Evolutionary conservation across 1,139 yeast genomes (phyloP), one percentile per base, ranked within the genome.

Genomic region (Scheffersomyces insectosa): DNA sequence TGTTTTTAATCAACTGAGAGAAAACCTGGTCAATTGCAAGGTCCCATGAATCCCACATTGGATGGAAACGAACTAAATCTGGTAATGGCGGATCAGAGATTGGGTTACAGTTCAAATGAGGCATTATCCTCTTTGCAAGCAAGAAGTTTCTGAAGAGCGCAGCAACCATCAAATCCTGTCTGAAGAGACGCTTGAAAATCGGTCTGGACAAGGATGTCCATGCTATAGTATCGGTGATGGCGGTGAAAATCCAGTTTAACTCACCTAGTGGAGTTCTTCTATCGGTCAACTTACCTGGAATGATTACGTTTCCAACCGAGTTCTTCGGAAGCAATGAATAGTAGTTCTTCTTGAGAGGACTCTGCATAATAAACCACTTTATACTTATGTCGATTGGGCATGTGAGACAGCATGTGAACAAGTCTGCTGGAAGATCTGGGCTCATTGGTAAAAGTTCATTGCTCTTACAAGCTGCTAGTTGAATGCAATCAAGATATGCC

Each of bases 31-130:
- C 98, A 39, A 93, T 86, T 0, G 99, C 98, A 56, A 93, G 72
- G 60, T 95, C 99, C 99, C 99, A 93, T 0, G 97, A 85, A 50
- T 90, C 95, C 99, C 99, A 93, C 89, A 93, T 86, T 10, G 96
- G 83, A 60, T 95, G 98, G 49, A 80, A 79, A 41, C 88, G 81
- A 2, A 84, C 81, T 9, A 82, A 72, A 45, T 89, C 91, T 0
- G 99, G 99, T 34, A 93, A 71, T 10, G 88, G 90, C 0, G 99
- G 99, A 51, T 89, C 95, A 30, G 97, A 88, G 4, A 91, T 82
- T 1, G 99, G 99, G 60, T 90, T 95, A 62, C 98, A 91, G 49
- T 91, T 90, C 54, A 88, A 83, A 54, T 87, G 85, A 6, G 97
- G 90, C 98, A 95, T 90, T 41, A 93, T 87, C 50, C 97, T 77